Base-by-base conservation (phyloP, 2,329 filamentous ascomycete species). In the Kalaharituber pfeilii region DNA sequence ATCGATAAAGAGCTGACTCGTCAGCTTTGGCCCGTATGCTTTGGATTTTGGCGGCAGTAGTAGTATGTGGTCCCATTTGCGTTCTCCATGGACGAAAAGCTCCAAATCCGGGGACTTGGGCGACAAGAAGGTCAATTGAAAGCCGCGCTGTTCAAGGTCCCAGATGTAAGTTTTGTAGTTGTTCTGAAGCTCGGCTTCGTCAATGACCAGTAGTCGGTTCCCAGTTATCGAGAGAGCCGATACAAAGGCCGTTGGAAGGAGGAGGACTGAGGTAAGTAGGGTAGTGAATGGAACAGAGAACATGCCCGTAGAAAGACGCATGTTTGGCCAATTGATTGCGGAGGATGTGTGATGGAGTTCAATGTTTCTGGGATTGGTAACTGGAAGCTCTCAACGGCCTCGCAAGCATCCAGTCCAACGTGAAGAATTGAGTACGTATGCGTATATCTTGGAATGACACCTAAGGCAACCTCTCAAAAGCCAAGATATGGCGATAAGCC, bases 1-100 rank as follows among this genome's bases (percentile, higher is more conserved):
- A 63, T 96, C 79, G 68, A 96, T 77, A 62, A 98, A 78, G 60
- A 82, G 72, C 67, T 86, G 86, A 52, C 91, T 86, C 2, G 86
- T 89, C 67, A 98, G 72, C 63, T 84, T 81, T 60, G 89, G 87
- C 54, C 91, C 91, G 57, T 95, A 84, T 58, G 86, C 88, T 77
- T 98, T 98, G 28, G 85, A 79, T 70, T 89, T 94, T 57, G 82
- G 80, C 52, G 91, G 91, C 60, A 96, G 79, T 62, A 98, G 76
- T 60, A 96, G 70, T 60, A 96, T 72, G 70, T 98, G 89, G 71
- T 96, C 89, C 70, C 88, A 96, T 59, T 78, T 80, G 68, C 84
- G 80, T 72, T 91, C 86, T 66, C 89, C 91, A 60, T 91, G 80
- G 66, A 79, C 75, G 73, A 95, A 94, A 61, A 98, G 75, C 51